phyloP scores from a whole-genome alignment of 2,329 filamentous ascomycete genomes.

The Penicillium sp. region DNA sequence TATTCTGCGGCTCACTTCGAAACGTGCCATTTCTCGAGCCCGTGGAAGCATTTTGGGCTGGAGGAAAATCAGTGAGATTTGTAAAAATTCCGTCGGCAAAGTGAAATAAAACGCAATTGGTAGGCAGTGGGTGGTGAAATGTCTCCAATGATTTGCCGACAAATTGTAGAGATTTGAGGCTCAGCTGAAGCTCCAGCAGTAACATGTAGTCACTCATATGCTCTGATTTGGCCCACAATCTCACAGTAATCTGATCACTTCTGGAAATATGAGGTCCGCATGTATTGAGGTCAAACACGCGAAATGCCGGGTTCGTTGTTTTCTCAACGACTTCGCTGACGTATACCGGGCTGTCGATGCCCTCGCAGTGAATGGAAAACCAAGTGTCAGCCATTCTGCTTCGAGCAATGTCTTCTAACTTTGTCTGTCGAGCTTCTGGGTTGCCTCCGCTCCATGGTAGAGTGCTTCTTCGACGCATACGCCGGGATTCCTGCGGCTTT shows the following conservation, averaged over 20 bases:
- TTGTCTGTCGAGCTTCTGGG: constrained; percentile 63
- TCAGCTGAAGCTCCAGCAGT: constrained; percentile 68
- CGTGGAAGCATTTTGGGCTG: constrained; percentile 29
- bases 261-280: constrained; percentile 63
- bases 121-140: constrained; percentile 69
- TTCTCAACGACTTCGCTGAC: constrained; percentile 76
- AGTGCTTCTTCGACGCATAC: constrained; percentile 53
- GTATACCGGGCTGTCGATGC: constrained; percentile 71
- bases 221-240: constrained; percentile 66
- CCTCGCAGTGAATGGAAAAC: constrained; percentile 74
- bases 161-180: constrained; percentile 71
- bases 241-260: constrained; percentile 61
- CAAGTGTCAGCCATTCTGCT: constrained; percentile 79
- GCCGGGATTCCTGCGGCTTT: constrained; percentile 19
- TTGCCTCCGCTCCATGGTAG: constrained; percentile 61
- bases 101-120: constrained; percentile 81
- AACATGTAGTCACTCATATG: constrained; percentile 55
- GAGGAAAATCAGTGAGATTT: constrained; percentile 63
- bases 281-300: constrained; percentile 70
- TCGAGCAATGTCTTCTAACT: constrained; percentile 68
- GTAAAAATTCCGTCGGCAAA: constrained; percentile 84
- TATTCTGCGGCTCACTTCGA: constrained; percentile 52
- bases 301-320: constrained; percentile 88
- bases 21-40: constrained; percentile 35
- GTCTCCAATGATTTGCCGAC: constrained; percentile 63